Evolutionary conservation across 192 early-diverging fungal genomes (phyloP), one percentile per base, ranked within the genome.

Genomic region (Backusella morwellensis): DNA sequence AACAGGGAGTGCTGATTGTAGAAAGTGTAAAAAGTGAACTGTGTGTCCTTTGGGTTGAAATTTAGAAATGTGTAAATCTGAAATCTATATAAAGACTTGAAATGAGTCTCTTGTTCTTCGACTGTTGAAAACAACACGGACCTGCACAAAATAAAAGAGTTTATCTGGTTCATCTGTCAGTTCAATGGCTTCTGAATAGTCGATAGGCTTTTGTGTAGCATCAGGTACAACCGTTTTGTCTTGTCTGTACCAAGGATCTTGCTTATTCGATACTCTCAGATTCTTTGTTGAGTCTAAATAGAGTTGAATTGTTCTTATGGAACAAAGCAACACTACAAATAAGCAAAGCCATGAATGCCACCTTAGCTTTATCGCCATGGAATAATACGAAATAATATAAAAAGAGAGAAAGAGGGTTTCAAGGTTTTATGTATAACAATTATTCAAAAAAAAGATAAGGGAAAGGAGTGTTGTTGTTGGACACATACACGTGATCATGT

Each of bases 31-130:
- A 76, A 96, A 94, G 68, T 96, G 93, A n/a, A 88, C 76, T 4
- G 92, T 85, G 0, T 90, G 88, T 12, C 95, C 93, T 38, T 79
- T 72, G 11, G 82, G 81, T 29, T 82, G 77, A 83, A 86, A 93
- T 32, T 88, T 88, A 75, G 94, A 95, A 40, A 97, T 93, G 78
- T 97, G 96, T 12, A 97, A 44, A 78, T 97, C 96, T 0, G 96
- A 92, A 12, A 95, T 83, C 90, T 94, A 82, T 50, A 66, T 21
- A 36, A 66, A 75, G 66, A 56, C 3, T 75, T 69, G 56, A 41
- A 4, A 63, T 52, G 19, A 59, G 1, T 41, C 19, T 29, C 14
- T 50, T 12, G 23, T 56, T 70, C 54, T 19, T 34, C 14, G 19
- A 32, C 6, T 44, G 19, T 29, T 36, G 23, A 38, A 34, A 6